phyloP scores from a whole-genome alignment of 2,329 filamentous ascomycete species.

The Ophiostoma himal-ulmi region DNA sequence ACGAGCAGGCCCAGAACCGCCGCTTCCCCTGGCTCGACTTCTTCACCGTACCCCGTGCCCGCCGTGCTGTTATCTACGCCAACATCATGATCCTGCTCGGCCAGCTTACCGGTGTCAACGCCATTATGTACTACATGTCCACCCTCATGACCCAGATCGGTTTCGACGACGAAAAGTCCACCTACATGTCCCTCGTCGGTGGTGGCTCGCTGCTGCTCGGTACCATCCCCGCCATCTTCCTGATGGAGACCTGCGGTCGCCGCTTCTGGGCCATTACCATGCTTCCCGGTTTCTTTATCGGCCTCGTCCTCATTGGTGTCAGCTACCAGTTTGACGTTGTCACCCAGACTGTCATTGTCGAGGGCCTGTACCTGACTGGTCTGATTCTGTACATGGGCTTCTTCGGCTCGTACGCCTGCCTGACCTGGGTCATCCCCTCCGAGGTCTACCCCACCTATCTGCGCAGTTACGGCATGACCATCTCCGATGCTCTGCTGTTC shows the following conservation, averaged over 20 bases:
- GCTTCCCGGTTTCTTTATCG: conserved; percentile 66
- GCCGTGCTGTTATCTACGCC: conserved; percentile 60
- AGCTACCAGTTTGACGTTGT: conserved; percentile 52
- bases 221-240: conserved; percentile 61
- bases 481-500: conserved; percentile 62
- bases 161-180: conserved; percentile 55
- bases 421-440: conserved; percentile 61
- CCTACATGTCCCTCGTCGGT: conserved; percentile 71
- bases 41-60: conserved; percentile 62
- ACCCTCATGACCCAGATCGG: conserved; percentile 62
- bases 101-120: conserved; percentile 65
- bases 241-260: conserved; percentile 67
- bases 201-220: conserved; percentile 62
- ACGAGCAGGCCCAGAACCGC: conserved; percentile 47
- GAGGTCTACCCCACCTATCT: conserved; percentile 70
- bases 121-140: conserved; percentile 67
- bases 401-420: conserved; percentile 59
- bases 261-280: conserved; percentile 70
- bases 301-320: conserved; percentile 59
- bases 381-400: conserved; percentile 63
- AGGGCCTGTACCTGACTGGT: conserved; percentile 61
- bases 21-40: conserved; percentile 68
- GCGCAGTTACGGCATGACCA: conserved; percentile 67
- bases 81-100: conserved; percentile 66
- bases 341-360: conserved; percentile 42